phyloP scores from a whole-genome alignment of 2,329 filamentous ascomycete species.

The Paraphoma chrysanthemicola region DNA sequence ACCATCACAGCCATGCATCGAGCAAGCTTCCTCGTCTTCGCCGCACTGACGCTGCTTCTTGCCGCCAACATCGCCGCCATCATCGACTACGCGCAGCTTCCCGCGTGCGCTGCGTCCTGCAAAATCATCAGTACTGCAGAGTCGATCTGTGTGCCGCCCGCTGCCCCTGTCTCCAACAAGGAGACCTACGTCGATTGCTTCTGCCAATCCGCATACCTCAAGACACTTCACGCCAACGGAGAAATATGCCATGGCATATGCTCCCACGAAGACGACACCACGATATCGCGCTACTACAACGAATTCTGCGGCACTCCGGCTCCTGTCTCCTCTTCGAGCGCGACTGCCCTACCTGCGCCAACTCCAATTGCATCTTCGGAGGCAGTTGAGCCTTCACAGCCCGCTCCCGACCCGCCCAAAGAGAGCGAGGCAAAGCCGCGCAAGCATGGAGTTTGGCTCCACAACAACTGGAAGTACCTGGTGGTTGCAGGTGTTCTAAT shows the following conservation, averaged over 20 bases:
- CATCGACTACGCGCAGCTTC: slow-evolving; percentile 1
- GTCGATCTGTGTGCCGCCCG: slow-evolving; percentile 60
- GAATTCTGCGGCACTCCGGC: slow-evolving; percentile 1
- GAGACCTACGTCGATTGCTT: slow-evolving; percentile 73
- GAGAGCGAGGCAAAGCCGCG: slow-evolving; percentile 4
- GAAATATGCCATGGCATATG: slow-evolving; percentile 71
- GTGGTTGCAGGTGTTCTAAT: slow-evolving; percentile 79
- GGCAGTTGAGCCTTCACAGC: not conserved
- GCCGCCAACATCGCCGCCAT: not conserved
- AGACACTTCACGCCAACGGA: slow-evolving; percentile 62
- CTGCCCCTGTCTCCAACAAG: slow-evolving; percentile 53
- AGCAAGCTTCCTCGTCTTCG: slow-evolving; percentile 36
- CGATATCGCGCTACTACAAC: slow-evolving; percentile 29
- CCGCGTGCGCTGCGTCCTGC: slow-evolving; percentile 8
- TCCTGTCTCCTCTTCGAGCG: not conserved
- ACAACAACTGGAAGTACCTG: slow-evolving; percentile 79
- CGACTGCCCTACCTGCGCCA: not conserved
- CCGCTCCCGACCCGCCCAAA: slow-evolving; percentile 14
- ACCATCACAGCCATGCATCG: not conserved
- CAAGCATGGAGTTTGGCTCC: slow-evolving; percentile 57
- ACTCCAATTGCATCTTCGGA: not conserved
- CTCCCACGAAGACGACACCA: slow-evolving; percentile 60
- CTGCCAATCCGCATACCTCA: slow-evolving; percentile 68
- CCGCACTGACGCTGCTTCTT: slow-evolving; percentile 49
- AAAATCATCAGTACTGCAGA: slow-evolving; percentile 40